These are phyloP conservation scores for Marchantia polymorpha DNA, from an alignment of 225 moss, liverwort and hornwort genomes.

Conservation along the genomic window DNA sequence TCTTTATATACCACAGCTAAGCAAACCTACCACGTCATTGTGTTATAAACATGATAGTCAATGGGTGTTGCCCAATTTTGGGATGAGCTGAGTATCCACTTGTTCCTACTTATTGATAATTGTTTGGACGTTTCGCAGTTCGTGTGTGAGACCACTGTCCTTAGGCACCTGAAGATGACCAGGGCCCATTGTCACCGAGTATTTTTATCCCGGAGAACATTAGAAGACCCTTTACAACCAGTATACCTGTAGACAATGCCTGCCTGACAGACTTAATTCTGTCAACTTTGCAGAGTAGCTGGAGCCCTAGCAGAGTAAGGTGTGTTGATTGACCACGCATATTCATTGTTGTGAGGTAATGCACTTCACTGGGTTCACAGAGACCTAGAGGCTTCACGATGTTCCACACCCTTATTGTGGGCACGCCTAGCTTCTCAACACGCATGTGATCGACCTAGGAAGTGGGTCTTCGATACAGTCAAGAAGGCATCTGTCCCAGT, in stretches of 20 bases:
- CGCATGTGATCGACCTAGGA: background rate
- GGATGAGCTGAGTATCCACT: background rate
- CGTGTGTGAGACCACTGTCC: background rate
- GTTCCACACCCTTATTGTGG: background rate
- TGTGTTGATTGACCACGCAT: constrained; percentile 17
- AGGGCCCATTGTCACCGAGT: background rate
- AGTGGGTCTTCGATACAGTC: background rate
- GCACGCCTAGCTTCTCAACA: background rate
- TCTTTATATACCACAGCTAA: background rate
- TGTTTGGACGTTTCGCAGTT: background rate
- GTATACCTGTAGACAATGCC: background rate
- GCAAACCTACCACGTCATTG: background rate
- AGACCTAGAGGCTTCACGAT: constrained; percentile 10
- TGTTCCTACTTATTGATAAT: background rate
- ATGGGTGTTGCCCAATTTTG: background rate
- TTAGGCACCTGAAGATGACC: background rate
- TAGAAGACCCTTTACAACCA: background rate
- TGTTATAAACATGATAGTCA: background rate
- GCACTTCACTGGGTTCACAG: constrained; percentile 2
- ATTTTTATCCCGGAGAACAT: background rate
- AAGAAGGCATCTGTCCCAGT: background rate
- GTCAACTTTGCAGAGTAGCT: constrained; percentile 27
- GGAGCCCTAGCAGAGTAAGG: constrained; percentile 15
- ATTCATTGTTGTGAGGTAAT: constrained; percentile 21
- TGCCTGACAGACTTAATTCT: constrained; percentile 19